These are phyloP conservation scores for Clohesyomyces aquaticus DNA, from an alignment of 495 filamentous ascomycete genomes.

Conservation along the genomic window DNA sequence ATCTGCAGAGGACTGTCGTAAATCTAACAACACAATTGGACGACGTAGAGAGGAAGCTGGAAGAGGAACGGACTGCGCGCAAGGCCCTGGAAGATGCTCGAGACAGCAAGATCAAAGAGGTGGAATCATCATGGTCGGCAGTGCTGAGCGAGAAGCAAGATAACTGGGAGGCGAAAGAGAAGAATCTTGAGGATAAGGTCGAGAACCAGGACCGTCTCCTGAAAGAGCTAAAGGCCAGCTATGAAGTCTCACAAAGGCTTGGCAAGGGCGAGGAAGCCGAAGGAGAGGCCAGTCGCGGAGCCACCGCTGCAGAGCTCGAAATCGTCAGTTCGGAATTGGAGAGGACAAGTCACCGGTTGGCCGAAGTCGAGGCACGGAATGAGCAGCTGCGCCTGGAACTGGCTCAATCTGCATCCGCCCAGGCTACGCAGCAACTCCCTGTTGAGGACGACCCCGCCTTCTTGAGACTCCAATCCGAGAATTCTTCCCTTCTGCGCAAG, in stretches of 20 bases:
- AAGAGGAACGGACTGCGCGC: conserved; percentile 71
- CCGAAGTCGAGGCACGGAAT: conserved; percentile 91
- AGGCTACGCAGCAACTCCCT: conserved; percentile 50
- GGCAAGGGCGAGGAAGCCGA: conserved; percentile 70
- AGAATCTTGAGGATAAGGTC: conserved; percentile 85
- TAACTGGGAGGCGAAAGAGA: conserved; percentile 96
- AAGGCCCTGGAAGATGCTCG: conserved; percentile 75
- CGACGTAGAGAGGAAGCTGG: conserved; percentile 73
- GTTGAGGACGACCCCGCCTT: conserved; percentile 86
- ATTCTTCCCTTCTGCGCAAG: conserved; percentile 83
- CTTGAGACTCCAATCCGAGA: conserved; percentile 85
- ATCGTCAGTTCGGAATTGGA: conserved; percentile 90
- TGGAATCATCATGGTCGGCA: conserved; percentile 86
- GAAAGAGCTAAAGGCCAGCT: conserved; percentile 94
- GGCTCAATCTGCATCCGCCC: conserved; percentile 81
- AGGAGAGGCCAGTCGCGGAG: conserved; percentile 53
- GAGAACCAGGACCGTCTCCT: conserved; percentile 91
- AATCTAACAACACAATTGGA: conserved; percentile 92
- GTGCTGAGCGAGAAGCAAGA: conserved; percentile 93
- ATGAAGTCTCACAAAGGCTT: conserved; percentile 91
- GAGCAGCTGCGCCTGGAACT: conserved; percentile 90
- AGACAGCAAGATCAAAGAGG: conserved; percentile 78
- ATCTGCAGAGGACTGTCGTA: conserved; percentile 76
- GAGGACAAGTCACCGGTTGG: conserved; percentile 80
- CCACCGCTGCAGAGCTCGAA: conserved; percentile 87